Evolutionary conservation across 805 yeast genomes (phyloP).

Genomic region (Pichia thaimueangensis): DNA sequence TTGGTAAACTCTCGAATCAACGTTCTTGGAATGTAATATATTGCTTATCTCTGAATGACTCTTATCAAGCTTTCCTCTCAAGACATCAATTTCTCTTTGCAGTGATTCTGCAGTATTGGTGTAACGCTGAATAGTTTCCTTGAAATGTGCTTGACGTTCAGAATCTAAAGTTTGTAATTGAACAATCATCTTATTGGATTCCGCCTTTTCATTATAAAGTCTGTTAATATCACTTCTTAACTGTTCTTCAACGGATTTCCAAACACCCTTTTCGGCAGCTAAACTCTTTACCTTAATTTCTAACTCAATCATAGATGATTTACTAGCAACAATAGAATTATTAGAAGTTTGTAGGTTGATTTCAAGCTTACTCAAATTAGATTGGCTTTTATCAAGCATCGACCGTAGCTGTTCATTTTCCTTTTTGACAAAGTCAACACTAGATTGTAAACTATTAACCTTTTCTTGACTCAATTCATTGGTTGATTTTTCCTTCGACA

Average conservation of each 20-base stretch:
- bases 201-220: constrained; percentile 51
- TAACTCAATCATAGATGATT: constrained; percentile 37
- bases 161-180: constrained; percentile 55
- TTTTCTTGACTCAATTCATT: constrained; percentile 49
- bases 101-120: constrained; percentile 43
- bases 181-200: constrained; percentile 49
- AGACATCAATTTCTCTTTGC: constrained; percentile 38
- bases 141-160: constrained; percentile 51
- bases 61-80: constrained; percentile 42
- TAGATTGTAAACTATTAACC: constrained; percentile 34
- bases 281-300: constrained; percentile 42
- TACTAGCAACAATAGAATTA: constrained; percentile 52
- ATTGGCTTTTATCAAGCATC: constrained; percentile 36
- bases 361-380: constrained; percentile 41
- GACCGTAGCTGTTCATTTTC: constrained; percentile 42
- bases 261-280: constrained; percentile 47
- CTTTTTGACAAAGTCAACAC: constrained; percentile 33
- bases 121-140: constrained; percentile 45
- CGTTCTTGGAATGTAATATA: constrained; percentile 46
- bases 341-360: constrained; percentile 38
- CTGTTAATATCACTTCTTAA: constrained; percentile 46
- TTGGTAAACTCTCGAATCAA: constrained; percentile 49
- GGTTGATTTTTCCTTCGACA: constrained; percentile 51
- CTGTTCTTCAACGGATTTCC: constrained; percentile 43
- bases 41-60: constrained; percentile 47